Conservation (phyloP, 2,329 filamentous ascomycete genomes). For the Colletotrichum orchidophilum region DNA sequence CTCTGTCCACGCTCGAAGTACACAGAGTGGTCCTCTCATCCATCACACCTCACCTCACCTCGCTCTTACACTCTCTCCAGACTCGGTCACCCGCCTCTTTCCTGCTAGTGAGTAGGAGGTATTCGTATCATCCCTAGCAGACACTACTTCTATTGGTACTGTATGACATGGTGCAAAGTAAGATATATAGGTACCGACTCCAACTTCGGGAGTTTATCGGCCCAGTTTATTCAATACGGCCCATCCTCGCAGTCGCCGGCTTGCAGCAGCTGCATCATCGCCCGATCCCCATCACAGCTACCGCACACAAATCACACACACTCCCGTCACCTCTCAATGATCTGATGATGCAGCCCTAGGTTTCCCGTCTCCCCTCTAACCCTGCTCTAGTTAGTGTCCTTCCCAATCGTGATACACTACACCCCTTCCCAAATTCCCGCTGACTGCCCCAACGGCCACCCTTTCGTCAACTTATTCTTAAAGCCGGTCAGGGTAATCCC, state of each 20-base stretch:
- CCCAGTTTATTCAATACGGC: slow-evolving; percentile 8
- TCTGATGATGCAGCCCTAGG: slow-evolving; percentile 30
- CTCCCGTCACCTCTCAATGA: slow-evolving; percentile 6
- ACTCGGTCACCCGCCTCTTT: background rate
- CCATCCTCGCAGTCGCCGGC: slow-evolving; percentile 5
- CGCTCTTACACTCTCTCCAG: background rate
- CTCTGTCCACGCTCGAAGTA: background rate
- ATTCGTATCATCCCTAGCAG: background rate
- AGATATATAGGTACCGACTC: background rate
- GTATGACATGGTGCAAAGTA: background rate
- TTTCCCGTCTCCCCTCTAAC: slow-evolving; percentile 11
- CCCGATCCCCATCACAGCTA: slow-evolving; percentile 8
- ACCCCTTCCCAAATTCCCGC: slow-evolving; percentile 2
- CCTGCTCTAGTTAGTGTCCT: background rate
- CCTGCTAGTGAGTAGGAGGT: no score
- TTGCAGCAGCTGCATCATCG: slow-evolving; percentile 14
- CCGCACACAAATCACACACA: background rate
- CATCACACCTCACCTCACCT: background rate
- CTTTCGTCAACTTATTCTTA: background rate
- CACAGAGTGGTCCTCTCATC: background rate
- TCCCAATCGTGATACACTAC: background rate
- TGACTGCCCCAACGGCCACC: slow-evolving; percentile 1
- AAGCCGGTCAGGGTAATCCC: background rate
- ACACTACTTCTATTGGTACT: background rate
- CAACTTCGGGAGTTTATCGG: slow-evolving; percentile 16